Evolutionary conservation across 805 yeast species (phyloP), one percentile per base, ranked within the genome.

Genomic region (Zygosaccharomyces bisporus): DNA sequence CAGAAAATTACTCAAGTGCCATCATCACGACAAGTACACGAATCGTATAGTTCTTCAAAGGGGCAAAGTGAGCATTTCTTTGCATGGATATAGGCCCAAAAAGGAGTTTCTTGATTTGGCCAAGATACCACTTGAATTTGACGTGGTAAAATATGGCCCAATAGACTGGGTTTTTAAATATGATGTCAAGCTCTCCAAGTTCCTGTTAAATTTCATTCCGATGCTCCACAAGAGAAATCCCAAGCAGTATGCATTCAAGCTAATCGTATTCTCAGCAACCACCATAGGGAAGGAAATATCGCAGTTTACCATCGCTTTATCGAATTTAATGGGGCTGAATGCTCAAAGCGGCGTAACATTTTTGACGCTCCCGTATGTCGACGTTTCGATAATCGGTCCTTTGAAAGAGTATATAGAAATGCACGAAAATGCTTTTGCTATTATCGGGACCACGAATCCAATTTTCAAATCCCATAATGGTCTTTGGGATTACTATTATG

Each of bases 361-460:
- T 54, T 61, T 66, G 56, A 70, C 63, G 48, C 75, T 77, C 52
- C 89, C 89, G 2, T 72, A 79, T 23, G 66, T 80, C 33, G 89
- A 83, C 50, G 74, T 81, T 1, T 76, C 82, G 2, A 74, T 79
- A 47, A 64, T 80, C 34, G 80, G 77, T 46, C 50, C 73, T 1
- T 59, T 80, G 40, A 69, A 69, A 30, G 38, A 42, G 6, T 47
- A 64, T 56, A 41, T 71, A 66, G 48, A 67, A 54, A 23, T 66
- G 65, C 21, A 46, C 23, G 47, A 51, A 9, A 35, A 53, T 1
- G 46, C 44, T 10, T 57, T 60, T 19, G 77, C 68, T 52, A 64
- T 83, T 38, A 74, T 84, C 2, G 91, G 91, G 3, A 81, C 88
- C 3, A 77, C 83, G 32, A 83, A 83, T 56, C 76, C 83, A 12